phyloP scores from a whole-genome alignment of 2,329 filamentous ascomycete genomes.

The Claviceps pazoutovae region DNA sequence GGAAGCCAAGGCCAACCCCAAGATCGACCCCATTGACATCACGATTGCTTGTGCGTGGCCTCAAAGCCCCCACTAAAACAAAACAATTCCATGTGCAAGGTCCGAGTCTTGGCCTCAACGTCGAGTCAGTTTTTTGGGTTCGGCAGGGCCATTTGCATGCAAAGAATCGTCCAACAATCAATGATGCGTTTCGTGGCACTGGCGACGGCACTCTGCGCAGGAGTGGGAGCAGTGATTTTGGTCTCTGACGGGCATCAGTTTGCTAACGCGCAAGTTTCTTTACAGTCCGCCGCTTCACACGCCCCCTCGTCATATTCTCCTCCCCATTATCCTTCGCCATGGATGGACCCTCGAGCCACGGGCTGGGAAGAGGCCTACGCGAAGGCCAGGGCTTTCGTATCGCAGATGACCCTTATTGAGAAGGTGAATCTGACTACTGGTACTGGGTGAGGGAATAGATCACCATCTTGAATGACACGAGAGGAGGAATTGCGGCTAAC shows the following conservation, averaged over 20 bases:
- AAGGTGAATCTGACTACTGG: slow-evolving; percentile 95
- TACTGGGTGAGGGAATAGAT: slow-evolving; percentile 45
- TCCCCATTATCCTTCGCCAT: slow-evolving; percentile 75
- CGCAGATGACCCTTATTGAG: slow-evolving; percentile 67
- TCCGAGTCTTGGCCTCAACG: not conserved
- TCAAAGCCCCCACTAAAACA: not conserved
- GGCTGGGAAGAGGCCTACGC: slow-evolving; percentile 65
- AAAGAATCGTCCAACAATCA: not conserved
- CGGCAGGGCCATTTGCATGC: not conserved
- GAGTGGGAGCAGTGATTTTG: not conserved
- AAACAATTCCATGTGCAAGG: not conserved
- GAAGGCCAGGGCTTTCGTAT: slow-evolving; percentile 67
- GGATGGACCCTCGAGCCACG: slow-evolving; percentile 59
- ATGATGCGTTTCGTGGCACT: not conserved
- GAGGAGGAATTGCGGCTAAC: not conserved
- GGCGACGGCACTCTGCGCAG: not conserved
- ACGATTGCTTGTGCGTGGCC: not conserved
- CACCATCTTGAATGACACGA: slow-evolving; percentile 5
- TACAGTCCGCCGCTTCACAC: slow-evolving; percentile 10
- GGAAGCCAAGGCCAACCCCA: not conserved
- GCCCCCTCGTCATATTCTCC: slow-evolving; percentile 25
- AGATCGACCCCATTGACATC: not conserved
- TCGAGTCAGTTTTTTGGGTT: not conserved
- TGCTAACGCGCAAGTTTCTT: slow-evolving; percentile 12
- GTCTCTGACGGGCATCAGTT: not conserved